Evolutionary conservation across 192 early-diverging fungal species (phyloP).

Genomic region (Coemansia sp.): DNA sequence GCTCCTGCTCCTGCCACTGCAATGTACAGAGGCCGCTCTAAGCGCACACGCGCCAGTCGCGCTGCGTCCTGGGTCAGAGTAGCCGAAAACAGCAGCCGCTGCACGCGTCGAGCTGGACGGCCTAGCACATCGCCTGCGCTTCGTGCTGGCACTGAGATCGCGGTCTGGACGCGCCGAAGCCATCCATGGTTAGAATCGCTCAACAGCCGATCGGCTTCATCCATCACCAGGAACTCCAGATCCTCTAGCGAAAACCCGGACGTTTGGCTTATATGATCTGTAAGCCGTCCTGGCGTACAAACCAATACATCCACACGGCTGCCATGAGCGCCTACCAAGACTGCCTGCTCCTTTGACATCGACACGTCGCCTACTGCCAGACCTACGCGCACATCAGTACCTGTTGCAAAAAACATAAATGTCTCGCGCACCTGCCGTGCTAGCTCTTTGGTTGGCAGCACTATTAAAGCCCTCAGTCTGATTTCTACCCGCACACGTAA

Average conservation of each 20-base stretch:
- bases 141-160: constrained; percentile 31
- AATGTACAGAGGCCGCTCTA: constrained; percentile 82
- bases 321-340: constrained; percentile 27
- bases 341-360: constrained; percentile 68
- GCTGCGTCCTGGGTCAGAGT: constrained; percentile 92
- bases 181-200: constrained; percentile 92
- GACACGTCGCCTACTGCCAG: constrained; percentile 75
- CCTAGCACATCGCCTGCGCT: constrained; percentile 14
- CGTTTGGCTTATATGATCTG: constrained; percentile 85
- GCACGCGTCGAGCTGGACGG: constrained; percentile 56
- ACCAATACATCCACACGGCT: constrained; percentile 85
- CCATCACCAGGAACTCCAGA: constrained; percentile 86
- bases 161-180: constrained; percentile 70
- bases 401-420: constrained; percentile 73
- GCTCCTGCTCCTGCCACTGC: constrained; percentile 47
- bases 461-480: constrained; percentile 81
- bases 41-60: constrained; percentile 80
- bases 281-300: constrained; percentile 91
- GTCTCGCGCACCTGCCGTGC: constrained; percentile 84
- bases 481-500: constrained; percentile 71
- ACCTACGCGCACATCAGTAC: constrained; percentile 74
- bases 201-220: constrained; percentile 94
- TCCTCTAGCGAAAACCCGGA: constrained; percentile 88
- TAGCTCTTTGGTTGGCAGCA: constrained; percentile 92
- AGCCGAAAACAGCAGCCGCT: constrained; percentile 95